phyloP scores from a whole-genome alignment of 768 basidiomycete genomes.

The Chlorophyllum brunneum region DNA sequence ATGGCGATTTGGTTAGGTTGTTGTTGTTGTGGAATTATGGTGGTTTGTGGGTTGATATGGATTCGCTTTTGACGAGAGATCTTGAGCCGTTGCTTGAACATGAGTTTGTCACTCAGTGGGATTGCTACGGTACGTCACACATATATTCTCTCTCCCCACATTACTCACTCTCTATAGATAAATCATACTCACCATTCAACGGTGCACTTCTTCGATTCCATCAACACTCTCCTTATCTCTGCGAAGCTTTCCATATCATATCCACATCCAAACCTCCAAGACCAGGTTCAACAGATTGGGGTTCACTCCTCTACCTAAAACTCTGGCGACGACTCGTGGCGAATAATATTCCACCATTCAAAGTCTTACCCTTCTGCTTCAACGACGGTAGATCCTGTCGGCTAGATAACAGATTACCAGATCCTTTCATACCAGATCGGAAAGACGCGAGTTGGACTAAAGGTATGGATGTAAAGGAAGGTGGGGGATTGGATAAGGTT shows the following conservation, averaged over 20 bases:
- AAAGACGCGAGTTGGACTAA: conserved; percentile 62
- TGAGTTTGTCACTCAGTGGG: conserved; percentile 99
- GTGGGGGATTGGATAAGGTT: conserved; percentile 57
- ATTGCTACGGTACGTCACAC: conserved; percentile 89
- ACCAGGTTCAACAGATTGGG: conserved; percentile 89
- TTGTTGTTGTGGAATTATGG: conserved; percentile 87
- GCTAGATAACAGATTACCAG: conserved; percentile 90
- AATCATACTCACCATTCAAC: conserved; percentile 63
- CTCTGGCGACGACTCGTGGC: conserved; percentile 84
- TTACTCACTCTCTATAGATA: conserved; percentile 25
- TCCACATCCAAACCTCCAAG: conserved; percentile 66
- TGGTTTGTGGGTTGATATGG: conserved; percentile 98
- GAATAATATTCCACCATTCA: conserved; percentile 75
- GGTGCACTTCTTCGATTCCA: conserved; percentile 95
- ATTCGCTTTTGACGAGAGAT: conserved; percentile 87
- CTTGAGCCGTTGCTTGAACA: conserved; percentile 84
- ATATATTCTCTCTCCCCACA: neutral
- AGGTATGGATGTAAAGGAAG: conserved; percentile 56
- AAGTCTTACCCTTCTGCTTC: conserved; percentile 93
- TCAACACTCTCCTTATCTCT: conserved; percentile 90
- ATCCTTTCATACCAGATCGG: conserved; percentile 71
- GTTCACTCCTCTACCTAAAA: conserved; percentile 85
- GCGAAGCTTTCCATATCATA: conserved; percentile 95
- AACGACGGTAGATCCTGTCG: conserved; percentile 88
- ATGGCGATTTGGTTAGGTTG: conserved; percentile 88